A percentile compares a stretch with the other conserved stretches of the same genome.
These are phyloP conservation scores for Auricularia heimuer DNA, from an alignment of 768 basidiomycete species.

Conservation along the genomic window DNA sequence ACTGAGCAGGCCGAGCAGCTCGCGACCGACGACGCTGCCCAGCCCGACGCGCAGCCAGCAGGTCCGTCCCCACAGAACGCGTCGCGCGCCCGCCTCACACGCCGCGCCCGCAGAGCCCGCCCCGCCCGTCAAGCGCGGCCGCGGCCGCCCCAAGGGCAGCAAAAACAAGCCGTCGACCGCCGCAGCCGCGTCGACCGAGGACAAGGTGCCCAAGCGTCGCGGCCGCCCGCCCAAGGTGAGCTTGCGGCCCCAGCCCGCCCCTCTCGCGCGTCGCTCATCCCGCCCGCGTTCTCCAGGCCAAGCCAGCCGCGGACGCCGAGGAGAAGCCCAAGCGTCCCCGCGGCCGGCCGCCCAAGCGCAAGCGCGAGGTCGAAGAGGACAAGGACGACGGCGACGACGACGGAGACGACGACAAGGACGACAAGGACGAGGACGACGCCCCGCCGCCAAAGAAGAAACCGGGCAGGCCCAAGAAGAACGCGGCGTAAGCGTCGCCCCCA, in stretches of 20 bases:
- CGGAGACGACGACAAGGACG: background rate
- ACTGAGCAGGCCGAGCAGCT: background rate
- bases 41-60: background rate
- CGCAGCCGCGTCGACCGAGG: constrained; percentile 23
- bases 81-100: constrained; percentile 19
- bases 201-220: constrained; percentile 47
- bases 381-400: background rate
- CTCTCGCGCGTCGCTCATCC: background rate
- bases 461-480: background rate
- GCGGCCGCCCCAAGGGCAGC: constrained; percentile 85
- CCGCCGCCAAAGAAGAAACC: background rate
- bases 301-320: constrained; percentile 33
- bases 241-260: background rate
- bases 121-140: constrained; percentile 55
- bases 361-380: constrained; percentile 4
- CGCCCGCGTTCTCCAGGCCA: constrained; percentile 25
- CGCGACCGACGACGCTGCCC: background rate
- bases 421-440: background rate
- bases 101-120: background rate
- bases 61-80: constrained; percentile 6
- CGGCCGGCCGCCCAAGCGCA: constrained; percentile 56
- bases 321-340: constrained; percentile 26
- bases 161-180: constrained; percentile 54
- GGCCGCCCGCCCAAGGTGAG: constrained; percentile 59
- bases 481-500: background rate